A percentile compares a stretch with the other conserved stretches of the same genome.
phyloP scores from a whole-genome alignment of 23 red algal species.

The Agarophyton chilense region DNA sequence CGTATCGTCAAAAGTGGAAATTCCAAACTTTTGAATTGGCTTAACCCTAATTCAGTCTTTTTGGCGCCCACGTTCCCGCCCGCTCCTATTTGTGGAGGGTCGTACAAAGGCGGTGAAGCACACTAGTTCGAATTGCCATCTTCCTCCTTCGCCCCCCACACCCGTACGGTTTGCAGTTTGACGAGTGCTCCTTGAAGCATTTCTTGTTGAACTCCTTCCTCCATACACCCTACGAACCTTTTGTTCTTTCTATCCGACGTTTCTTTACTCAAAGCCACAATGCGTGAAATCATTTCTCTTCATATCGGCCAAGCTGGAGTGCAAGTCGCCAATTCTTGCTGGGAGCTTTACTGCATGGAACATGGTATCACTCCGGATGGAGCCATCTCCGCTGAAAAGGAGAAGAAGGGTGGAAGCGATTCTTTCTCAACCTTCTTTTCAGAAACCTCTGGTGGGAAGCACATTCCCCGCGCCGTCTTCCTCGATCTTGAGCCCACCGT shows the following conservation, averaged over 20 bases:
- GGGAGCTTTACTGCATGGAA: conserved; percentile 99
- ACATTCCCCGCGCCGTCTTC: conserved; percentile 94
- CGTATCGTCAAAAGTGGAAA: too few species aligned
- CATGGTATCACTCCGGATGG: conserved; percentile 92
- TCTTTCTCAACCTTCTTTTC: conserved; percentile 98
- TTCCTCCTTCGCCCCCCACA: neutral
- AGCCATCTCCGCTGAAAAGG: conserved; percentile 54
- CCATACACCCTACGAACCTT: neutral
- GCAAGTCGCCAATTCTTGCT: conserved; percentile 97
- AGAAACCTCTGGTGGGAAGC: conserved; percentile 85
- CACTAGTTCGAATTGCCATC: neutral
- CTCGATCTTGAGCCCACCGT: conserved; percentile 99
- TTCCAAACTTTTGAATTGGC: conserved; percentile 40
- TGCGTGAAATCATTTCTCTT: conserved; percentile 99
- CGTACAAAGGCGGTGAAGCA: neutral
- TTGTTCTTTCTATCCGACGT: neutral
- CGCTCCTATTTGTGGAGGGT: neutral
- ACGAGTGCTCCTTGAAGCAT: conserved; percentile 70
- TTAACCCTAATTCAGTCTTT: conserved; percentile 11
- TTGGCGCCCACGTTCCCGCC: neutral
- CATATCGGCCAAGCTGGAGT: conserved; percentile 99
- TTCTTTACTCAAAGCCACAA: conserved; percentile 23
- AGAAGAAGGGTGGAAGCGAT: conserved; percentile 55
- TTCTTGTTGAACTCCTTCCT: conserved; percentile 65
- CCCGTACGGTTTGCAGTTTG: conserved; percentile 23